A percentile compares a stretch with the other conserved stretches of the same genome.
These are phyloP conservation scores for Ophiocordyceps camponoti-rufipedis DNA, from an alignment of 2,329 filamentous ascomycete genomes.

Conservation along the genomic window DNA sequence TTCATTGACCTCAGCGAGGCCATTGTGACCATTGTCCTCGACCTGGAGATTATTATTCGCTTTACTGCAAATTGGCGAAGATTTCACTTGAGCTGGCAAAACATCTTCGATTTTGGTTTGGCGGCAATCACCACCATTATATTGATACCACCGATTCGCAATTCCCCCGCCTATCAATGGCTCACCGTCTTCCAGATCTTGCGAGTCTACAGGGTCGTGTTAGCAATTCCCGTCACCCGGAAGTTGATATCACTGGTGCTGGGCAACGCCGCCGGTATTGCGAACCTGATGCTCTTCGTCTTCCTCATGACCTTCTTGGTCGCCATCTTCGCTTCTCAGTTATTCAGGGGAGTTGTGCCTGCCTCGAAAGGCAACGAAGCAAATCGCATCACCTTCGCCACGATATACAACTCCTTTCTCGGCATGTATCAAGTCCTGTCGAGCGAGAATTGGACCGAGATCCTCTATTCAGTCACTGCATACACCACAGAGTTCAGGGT, in stretches of 20 bases:
- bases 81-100: conserved; percentile 58
- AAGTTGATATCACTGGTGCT: conserved; percentile 77
- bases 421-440: conserved; percentile 97
- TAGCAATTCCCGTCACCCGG: conserved; percentile 74
- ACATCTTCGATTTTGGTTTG: conserved; percentile 64
- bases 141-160: conserved; percentile 61
- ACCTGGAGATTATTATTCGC: conserved; percentile 67
- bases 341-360: conserved; percentile 78
- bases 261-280: conserved; percentile 78
- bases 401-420: conserved; percentile 88
- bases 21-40: conserved; percentile 57
- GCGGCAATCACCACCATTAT: conserved; percentile 73
- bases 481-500: conserved; percentile 48
- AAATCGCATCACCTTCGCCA: conserved; percentile 61
- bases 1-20: conserved; percentile 61
- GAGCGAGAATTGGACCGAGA: conserved; percentile 85
- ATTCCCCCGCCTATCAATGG: conserved; percentile 66
- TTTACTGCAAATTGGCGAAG: conserved; percentile 62
- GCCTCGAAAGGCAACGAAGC: conserved; percentile 37
- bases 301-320: conserved; percentile 89
- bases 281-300: conserved; percentile 90
- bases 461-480: conserved; percentile 66
- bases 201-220: conserved; percentile 76
- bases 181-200: conserved; percentile 86
- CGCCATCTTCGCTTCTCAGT: conserved; percentile 80